Base-by-base conservation (phyloP, 495 filamentous ascomycete species). In the Penicillium desertorum region DNA sequence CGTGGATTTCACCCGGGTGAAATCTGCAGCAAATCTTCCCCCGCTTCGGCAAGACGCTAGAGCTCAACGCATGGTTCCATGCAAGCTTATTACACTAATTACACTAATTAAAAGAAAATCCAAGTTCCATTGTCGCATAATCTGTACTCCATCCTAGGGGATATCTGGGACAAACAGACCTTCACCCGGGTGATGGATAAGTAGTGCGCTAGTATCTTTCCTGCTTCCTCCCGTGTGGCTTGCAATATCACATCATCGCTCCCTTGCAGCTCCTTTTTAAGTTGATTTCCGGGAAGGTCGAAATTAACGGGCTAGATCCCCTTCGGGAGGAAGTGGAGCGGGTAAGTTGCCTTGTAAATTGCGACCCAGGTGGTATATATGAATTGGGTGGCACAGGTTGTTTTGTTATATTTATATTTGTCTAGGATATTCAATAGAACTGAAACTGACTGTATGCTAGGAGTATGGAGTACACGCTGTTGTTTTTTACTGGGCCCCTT, bases 1-100 rank as follows among this genome's bases (percentile, higher is more conserved):
- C 29, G 29, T 30, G 9, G 36, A 49, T 32, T 45, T 55, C 51
- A 56, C 58, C 58, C 58, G 51, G 58, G 58, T 51, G 29, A 56
- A 60, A 17, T 46, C 29, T 49, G 46, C 27, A 48, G 8, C 16
- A n/a, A 16, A 34, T 27, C 17, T 49, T 37, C 46, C 42, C 42
- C 42, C 42, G 37, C 43, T 29, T 19, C 16, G 17, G 27, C 30
- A 51, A 16, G n/a, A 17, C 20, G 47, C 29, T 50, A 50, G 27
- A 12, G 7, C 19, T 50, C n/a, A 8, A n/a, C 30, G 6, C 17
- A 50, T 36, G 10, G 10, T 39, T 22, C 8, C 30, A 50, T 50
- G 47, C 32, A 25, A 36, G 47, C 11, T 50, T 50, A 37, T 50
- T n/a, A 29, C 14, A 22, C 30, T 25, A 25, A 25, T 25, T 25